Percentiles rank a stretch among this genome's conserved stretches.
Conservation (phyloP, 192 early-diverging fungal genomes). For the Mortierella alpina region DNA sequence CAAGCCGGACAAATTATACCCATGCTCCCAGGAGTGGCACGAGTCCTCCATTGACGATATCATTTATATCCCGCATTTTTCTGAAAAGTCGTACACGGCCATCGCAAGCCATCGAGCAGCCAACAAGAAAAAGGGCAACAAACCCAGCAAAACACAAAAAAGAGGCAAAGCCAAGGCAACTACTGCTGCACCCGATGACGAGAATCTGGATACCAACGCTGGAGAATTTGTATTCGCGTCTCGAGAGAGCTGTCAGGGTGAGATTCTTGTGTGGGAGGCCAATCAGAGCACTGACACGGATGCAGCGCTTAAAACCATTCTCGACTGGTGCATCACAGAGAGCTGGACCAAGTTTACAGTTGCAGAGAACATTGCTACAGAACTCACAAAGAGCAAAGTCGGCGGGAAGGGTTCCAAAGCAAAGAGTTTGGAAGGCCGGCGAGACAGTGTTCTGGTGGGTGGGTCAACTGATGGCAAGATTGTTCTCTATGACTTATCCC, state of each 20-base stretch:
- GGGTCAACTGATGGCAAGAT: conserved; percentile 41
- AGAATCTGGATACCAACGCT: background rate
- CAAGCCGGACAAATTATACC: conserved; percentile 42
- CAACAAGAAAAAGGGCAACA: conserved; percentile 1
- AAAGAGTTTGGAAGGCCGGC: background rate
- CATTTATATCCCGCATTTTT: conserved; percentile 45
- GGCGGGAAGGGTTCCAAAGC: background rate
- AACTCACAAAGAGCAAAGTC: background rate
- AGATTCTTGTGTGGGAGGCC: conserved; percentile 61
- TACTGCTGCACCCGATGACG: background rate
- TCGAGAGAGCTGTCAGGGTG: conserved; percentile 55
- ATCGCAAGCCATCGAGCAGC: conserved; percentile 19
- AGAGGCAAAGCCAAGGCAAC: background rate
- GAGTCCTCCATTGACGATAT: conserved; percentile 63
- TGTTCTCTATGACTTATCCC: conserved; percentile 27
- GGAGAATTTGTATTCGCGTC: conserved; percentile 52
- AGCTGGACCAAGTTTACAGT: conserved; percentile 46
- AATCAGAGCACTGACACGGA: conserved; percentile 52
- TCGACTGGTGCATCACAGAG: conserved; percentile 56
- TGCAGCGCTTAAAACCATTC: conserved; percentile 44
- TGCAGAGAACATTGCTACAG: conserved; percentile 25
- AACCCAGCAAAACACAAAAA: conserved; percentile 11
- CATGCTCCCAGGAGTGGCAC: conserved; percentile 60
- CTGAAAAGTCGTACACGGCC: conserved; percentile 21
- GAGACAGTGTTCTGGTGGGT: conserved; percentile 30